Conservation (phyloP, 169 alveolate species). For the Plasmodium malariae region DNA sequence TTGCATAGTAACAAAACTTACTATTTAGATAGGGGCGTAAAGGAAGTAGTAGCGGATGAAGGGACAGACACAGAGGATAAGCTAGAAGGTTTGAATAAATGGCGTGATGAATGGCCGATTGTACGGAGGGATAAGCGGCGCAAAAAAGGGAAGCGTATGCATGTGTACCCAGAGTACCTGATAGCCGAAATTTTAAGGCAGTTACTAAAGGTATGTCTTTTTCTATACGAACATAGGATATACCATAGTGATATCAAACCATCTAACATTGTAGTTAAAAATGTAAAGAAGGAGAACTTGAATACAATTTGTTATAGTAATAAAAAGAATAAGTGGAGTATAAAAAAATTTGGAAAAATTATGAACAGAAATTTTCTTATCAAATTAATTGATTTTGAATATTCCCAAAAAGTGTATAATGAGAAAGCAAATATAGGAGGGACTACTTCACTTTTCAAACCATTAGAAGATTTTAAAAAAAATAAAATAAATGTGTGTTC, state of each 20-base stretch:
- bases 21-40: too few relatives aligned
- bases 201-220: conserved; percentile 26
- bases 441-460: conserved; percentile 61
- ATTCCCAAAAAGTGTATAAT: conserved; percentile 25
- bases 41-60: too few relatives aligned
- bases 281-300: conserved; percentile 40
- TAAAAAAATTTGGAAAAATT: conserved; percentile 17
- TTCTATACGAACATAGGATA: conserved; percentile 5
- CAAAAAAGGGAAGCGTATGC: not conserved
- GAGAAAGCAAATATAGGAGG: conserved; percentile 53
- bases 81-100: too few relatives aligned
- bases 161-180: conserved; percentile 56
- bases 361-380: conserved; percentile 24
- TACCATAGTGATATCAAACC: conserved; percentile 71
- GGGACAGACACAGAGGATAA: too few relatives aligned
- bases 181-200: conserved; percentile 65
- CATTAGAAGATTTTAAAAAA: conserved; percentile 48
- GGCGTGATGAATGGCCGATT: too few relatives aligned
- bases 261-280: conserved; percentile 52
- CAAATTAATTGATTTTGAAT: conserved; percentile 59
- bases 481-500: conserved; percentile 35
- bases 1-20: too few relatives aligned
- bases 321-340: conserved; percentile 29
- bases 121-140: too few relatives aligned
- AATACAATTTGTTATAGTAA: conserved; percentile 30